Evolutionary conservation across 257 asterid species (phyloP).

Genomic region (Ophiorrhiza pumila): DNA sequence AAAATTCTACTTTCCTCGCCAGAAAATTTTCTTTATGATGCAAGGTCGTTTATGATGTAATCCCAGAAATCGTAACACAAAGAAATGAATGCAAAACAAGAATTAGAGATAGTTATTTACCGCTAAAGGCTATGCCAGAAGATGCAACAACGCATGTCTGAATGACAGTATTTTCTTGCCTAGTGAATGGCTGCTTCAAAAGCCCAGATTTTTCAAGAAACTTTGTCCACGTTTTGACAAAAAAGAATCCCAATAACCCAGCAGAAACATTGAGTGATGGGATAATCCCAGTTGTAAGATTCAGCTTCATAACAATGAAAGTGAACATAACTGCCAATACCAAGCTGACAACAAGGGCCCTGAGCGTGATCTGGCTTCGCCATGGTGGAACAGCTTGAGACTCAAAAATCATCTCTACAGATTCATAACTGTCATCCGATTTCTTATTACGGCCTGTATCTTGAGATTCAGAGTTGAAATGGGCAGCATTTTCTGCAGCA

Average conservation of each 20-base stretch:
- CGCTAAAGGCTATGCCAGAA: constrained; percentile 97
- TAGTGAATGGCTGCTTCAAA: constrained; percentile 71
- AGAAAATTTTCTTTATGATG: neutral
- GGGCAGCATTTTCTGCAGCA: neutral
- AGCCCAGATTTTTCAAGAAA: constrained; percentile 67
- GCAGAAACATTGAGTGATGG: constrained; percentile 93
- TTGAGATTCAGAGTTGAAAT: neutral
- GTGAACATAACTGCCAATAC: constrained; percentile 64
- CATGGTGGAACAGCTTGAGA: constrained; percentile 76
- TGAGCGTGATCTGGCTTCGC: constrained; percentile 70
- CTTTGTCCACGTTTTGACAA: constrained; percentile 74
- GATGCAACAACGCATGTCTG: constrained; percentile 95
- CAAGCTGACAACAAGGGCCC: constrained; percentile 75
- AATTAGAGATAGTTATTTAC: constrained; percentile 23
- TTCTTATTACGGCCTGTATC: constrained; percentile 12
- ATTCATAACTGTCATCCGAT: constrained; percentile 18
- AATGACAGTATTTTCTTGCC: constrained; percentile 92
- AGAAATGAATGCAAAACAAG: neutral
- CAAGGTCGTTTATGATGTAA: too few species aligned
- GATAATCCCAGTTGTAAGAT: constrained; percentile 84
- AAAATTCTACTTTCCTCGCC: neutral
- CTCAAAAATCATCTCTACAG: constrained; percentile 71
- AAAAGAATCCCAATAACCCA: constrained; percentile 89
- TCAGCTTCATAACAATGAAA: constrained; percentile 88
- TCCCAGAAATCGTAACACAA: neutral